These are phyloP conservation scores for Neoascochyta sp. DNA, from an alignment of 2,329 filamentous ascomycete species.

Conservation along the genomic window DNA sequence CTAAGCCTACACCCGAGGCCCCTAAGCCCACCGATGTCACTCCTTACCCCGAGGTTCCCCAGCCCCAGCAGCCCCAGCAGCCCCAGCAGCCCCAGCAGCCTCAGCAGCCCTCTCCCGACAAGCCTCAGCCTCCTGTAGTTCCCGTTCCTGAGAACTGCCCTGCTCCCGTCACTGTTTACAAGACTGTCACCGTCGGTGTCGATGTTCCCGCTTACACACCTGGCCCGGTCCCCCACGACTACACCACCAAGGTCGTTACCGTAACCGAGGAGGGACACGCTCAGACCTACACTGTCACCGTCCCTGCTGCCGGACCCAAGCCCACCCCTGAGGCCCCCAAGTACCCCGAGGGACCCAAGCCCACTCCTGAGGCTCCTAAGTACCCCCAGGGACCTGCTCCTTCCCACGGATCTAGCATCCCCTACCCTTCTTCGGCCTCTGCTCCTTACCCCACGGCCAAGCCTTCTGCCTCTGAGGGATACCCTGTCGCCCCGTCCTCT, in stretches of 20 bases:
- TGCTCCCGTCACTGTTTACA: slow-evolving; percentile 24
- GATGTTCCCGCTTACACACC: slow-evolving; percentile 11
- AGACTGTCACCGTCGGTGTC: slow-evolving; percentile 13
- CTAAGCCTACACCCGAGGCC: slow-evolving; percentile 6
- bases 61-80: slow-evolving; percentile 4
- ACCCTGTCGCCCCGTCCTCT: slow-evolving; percentile 4
- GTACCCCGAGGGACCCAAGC: slow-evolving; percentile 8
- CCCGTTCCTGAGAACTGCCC: slow-evolving; percentile 18
- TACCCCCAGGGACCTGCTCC: slow-evolving; percentile 13
- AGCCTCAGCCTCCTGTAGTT: slow-evolving; percentile 6
- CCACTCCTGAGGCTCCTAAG: slow-evolving; percentile 5
- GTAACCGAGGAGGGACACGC: slow-evolving; percentile 20
- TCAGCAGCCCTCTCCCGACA: slow-evolving; percentile 17
- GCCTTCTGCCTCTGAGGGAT: slow-evolving; percentile 4
- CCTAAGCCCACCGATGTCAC: slow-evolving; percentile 1
- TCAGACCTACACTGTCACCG: slow-evolving; percentile 19
- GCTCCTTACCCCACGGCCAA: slow-evolving; percentile 23
- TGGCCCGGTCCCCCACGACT: slow-evolving; percentile 7
- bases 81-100: slow-evolving; percentile 12
- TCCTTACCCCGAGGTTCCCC: slow-evolving; percentile 1
- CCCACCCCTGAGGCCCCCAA: slow-evolving; percentile 5
- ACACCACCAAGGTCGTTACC: slow-evolving; percentile 29
- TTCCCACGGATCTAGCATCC: slow-evolving; percentile 7
- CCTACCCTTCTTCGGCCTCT: slow-evolving; percentile 7
- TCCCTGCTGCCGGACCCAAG: slow-evolving; percentile 7